phyloP scores from a whole-genome alignment of 176 grass and related monocot species.

The Triticum dicoccoides region DNA sequence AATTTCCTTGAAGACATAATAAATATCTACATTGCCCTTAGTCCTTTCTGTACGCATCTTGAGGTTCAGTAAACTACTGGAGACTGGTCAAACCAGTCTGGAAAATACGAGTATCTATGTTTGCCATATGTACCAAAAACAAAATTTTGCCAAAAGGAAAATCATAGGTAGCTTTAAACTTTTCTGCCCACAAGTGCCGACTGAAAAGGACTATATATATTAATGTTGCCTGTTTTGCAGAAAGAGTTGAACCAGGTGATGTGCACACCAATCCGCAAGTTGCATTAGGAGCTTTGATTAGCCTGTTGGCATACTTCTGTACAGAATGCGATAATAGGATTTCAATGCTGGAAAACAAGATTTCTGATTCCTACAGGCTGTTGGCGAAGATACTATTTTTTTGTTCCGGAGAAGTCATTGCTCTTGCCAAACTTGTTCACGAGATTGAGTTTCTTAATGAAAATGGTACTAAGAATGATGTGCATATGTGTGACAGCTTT shows the following conservation, averaged over 20 bases:
- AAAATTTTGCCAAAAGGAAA: neutral
- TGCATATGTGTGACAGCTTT: slow-evolving; percentile 49
- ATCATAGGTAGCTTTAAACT: neutral
- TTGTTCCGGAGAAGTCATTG: slow-evolving; percentile 65
- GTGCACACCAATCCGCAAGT: slow-evolving; percentile 26
- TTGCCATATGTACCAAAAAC: neutral
- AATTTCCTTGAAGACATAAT: slow-evolving; percentile 7
- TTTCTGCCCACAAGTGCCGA: neutral
- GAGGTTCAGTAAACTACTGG: neutral
- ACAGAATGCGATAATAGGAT: slow-evolving; percentile 65
- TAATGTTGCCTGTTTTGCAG: slow-evolving; percentile 49
- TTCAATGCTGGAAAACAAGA: slow-evolving; percentile 49
- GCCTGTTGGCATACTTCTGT: slow-evolving; percentile 61
- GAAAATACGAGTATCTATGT: neutral
- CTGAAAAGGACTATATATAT: neutral
- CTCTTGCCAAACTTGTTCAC: slow-evolving; percentile 71
- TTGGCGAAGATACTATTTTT: slow-evolving; percentile 74
- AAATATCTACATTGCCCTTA: neutral
- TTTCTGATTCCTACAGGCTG: slow-evolving; percentile 62
- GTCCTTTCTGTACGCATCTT: neutral
- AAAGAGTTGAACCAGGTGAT: slow-evolving; percentile 49
- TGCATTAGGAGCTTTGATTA: slow-evolving; percentile 54
- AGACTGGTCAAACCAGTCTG: neutral
- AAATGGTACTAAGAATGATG: slow-evolving; percentile 36
- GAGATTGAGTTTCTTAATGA: slow-evolving; percentile 43